Percentiles rank a stretch among this genome's conserved stretches.
Conservation (phyloP, 306 rosid species). For the Pyrus pyrifolia region DNA sequence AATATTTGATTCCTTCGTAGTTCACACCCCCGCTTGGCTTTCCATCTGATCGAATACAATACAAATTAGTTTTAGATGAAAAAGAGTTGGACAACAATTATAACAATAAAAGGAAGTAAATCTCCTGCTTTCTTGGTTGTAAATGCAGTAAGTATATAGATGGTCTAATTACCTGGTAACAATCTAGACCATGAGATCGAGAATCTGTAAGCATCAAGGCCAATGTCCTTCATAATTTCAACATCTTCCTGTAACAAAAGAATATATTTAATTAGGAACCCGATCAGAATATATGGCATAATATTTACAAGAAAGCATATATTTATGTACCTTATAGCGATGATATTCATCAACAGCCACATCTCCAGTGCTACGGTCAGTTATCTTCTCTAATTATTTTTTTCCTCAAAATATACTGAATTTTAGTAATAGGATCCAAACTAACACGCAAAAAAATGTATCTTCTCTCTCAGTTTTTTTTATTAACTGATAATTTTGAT, state of each 20-base stretch:
- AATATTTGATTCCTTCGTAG: constrained; percentile 34
- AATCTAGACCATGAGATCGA: constrained; percentile 11
- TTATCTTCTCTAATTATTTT: neutral
- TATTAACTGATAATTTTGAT: neutral
- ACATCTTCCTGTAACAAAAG: constrained; percentile 9
- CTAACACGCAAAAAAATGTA: neutral
- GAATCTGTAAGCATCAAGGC: constrained; percentile 8
- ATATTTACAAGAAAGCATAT: neutral
- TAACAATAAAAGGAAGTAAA: neutral
- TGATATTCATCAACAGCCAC: constrained; percentile 9
- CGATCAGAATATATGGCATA: neutral
- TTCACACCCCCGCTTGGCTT: constrained; percentile 35
- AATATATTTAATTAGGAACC: neutral
- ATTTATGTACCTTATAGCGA: constrained; percentile 3
- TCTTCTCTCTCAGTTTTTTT: neutral
- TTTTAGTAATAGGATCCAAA: neutral
- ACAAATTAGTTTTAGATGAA: neutral
- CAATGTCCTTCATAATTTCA: neutral
- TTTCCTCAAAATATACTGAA: neutral
- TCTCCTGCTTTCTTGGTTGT: neutral
- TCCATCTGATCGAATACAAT: constrained; percentile 26
- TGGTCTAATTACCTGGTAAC: neutral
- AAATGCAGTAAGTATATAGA: neutral
- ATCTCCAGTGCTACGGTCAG: constrained; percentile 8
- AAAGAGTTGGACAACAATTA: neutral